A percentile compares a stretch with the other conserved stretches of the same genome.
phyloP scores from a whole-genome alignment of 495 filamentous ascomycete species.

The Neurospora intermedia region DNA sequence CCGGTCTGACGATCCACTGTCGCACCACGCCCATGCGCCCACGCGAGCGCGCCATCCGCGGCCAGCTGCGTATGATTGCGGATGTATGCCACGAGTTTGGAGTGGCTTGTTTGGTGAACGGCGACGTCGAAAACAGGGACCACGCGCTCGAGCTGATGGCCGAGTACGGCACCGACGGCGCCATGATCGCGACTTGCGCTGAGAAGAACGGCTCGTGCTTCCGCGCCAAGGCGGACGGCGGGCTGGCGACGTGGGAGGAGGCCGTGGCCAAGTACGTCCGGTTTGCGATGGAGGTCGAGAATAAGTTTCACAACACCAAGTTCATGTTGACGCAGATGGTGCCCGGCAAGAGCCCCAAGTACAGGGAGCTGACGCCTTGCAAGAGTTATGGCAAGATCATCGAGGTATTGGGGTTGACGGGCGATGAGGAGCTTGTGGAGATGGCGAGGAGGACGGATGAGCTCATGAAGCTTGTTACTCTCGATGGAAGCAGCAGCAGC shows the following conservation, averaged over 20 bases:
- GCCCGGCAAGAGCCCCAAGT: slow-evolving; percentile 59
- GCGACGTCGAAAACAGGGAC: slow-evolving; percentile 66
- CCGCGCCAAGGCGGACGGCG: slow-evolving; percentile 51
- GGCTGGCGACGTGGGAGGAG: slow-evolving; percentile 58
- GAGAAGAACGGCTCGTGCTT: slow-evolving; percentile 86
- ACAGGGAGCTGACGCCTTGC: slow-evolving; percentile 40
- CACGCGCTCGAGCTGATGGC: slow-evolving; percentile 55
- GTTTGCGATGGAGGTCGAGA: slow-evolving; percentile 62
- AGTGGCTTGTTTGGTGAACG: slow-evolving; percentile 89
- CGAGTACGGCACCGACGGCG: slow-evolving; percentile 78
- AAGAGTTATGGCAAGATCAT: slow-evolving; percentile 59
- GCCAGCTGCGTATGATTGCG: slow-evolving; percentile 71
- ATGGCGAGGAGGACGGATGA: slow-evolving; percentile 52
- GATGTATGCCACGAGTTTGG: slow-evolving; percentile 67
- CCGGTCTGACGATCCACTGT: slow-evolving; percentile 85
- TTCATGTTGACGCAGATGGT: slow-evolving; percentile 76
- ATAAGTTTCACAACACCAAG: slow-evolving; percentile 85
- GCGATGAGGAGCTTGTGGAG: slow-evolving; percentile 40
- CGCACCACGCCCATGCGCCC: slow-evolving; percentile 94
- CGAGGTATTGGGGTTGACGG: slow-evolving; percentile 42
- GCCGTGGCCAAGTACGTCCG: slow-evolving; percentile 65
- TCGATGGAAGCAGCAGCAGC: slow-evolving; percentile 36
- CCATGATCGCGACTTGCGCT: slow-evolving; percentile 91
- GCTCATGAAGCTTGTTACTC: slow-evolving; percentile 43
- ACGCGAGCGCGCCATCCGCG: slow-evolving; percentile 73